Base-by-base conservation (phyloP, 352 stramenopile species). In the Globisporangium viniferum region DNA sequence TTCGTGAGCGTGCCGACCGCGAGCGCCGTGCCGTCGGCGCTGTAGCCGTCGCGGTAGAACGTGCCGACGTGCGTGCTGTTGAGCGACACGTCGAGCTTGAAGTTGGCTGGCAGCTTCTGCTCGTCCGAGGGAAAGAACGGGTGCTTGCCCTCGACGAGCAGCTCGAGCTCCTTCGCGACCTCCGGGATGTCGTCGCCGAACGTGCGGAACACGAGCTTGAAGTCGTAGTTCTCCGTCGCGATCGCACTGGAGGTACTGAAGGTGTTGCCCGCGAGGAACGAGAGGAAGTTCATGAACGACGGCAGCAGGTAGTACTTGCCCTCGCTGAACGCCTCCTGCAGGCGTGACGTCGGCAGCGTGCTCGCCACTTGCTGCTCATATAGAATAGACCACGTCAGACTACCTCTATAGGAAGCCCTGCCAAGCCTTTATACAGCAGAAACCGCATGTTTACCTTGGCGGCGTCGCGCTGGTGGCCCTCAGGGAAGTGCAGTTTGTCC, bases 301-400 rank as follows among this genome's bases (percentile, higher is more conserved):
- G 88, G 88, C 46, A 95, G 68, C 64, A 95, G 57, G 62, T 94
- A 94, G 74, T 91, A 95, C n/a, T 77, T 76, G 31, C 88, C 88
- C 35, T 91, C 77, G 49, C 71, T 70, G 76, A 79, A 95, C 1
- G 84, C 84, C 49, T 94, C 82, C 51, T 92, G 84, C 3, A 93
- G 75, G 20, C 76, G 66, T 12, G 80, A 91, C 56, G 59, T 63
- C 2, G 82, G 74, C 71, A 94, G 68, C 24, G 57, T 72, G 8
- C 58, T 62, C 3, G 85, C 83, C 24, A 81, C 66, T 35, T 78
- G 48, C 48, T 70, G 35, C 39, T 46, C 39, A 12, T 27, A 9
- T 24, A 18, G n/a, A 4, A 58, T 27, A 53, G 35, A 64, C 18
- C 39, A 46, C 12, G 35, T 41, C 35, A 41, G 35, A 14, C 27